Evolutionary conservation across 768 basidiomycete species (phyloP).

Genomic region (Leucocoprinus leucothites): DNA sequence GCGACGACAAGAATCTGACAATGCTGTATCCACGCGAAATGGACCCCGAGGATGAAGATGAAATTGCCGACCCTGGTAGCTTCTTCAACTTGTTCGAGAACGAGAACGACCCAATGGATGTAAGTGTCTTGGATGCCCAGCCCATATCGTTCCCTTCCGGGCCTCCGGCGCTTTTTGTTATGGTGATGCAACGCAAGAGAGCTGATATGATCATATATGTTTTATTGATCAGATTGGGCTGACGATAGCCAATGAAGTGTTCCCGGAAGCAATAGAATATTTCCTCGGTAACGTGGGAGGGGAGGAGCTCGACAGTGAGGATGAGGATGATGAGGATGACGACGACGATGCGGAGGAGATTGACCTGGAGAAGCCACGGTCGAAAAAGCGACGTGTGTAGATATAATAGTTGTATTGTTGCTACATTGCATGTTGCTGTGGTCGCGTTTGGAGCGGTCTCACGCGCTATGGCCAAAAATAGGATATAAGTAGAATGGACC

Average conservation of each 20-base stretch:
- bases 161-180: background rate
- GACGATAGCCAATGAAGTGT: slow-evolving; percentile 72
- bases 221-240: slow-evolving; percentile 55
- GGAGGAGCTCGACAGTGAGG: slow-evolving; percentile 62
- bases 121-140: no score
- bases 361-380: slow-evolving; percentile 79
- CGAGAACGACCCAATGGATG: slow-evolving; percentile 63
- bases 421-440: slow-evolving; percentile 1
- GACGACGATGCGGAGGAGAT: slow-evolving; percentile 84
- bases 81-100: slow-evolving; percentile 89
- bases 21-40: slow-evolving; percentile 70
- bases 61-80: slow-evolving; percentile 66
- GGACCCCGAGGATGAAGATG: slow-evolving; percentile 61
- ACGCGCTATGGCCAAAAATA: slow-evolving; percentile 1
- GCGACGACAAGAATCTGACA: slow-evolving; percentile 69
- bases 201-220: background rate
- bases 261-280: slow-evolving; percentile 77
- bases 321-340: slow-evolving; percentile 60
- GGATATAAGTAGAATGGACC: background rate
- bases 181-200: background rate
- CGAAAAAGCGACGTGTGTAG: slow-evolving; percentile 71
- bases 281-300: slow-evolving; percentile 68
- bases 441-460: background rate
- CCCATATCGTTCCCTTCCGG: background rate
- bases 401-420: no score